Evolutionary conservation across 495 filamentous ascomycete species (phyloP).

Genomic region (Wilcoxina mikolae): DNA sequence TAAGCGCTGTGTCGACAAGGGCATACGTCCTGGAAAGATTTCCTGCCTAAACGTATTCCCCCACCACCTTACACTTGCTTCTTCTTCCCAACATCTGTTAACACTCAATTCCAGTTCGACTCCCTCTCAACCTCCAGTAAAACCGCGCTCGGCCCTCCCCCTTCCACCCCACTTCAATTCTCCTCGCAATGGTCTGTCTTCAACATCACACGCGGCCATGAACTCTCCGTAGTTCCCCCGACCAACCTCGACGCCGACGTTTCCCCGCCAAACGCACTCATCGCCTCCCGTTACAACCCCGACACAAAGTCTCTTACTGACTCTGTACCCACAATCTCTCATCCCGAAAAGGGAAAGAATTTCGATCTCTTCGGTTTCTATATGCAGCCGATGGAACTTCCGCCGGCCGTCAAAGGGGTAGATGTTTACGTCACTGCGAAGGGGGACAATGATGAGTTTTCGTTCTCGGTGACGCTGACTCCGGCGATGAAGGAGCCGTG

Average conservation of each 20-base stretch:
- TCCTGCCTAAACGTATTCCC: conserved; percentile 19
- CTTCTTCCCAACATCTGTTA: not conserved
- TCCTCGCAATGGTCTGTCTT: conserved; percentile 9
- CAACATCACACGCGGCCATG: conserved; percentile 17
- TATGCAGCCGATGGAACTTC: conserved; percentile 28
- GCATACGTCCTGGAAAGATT: conserved; percentile 12
- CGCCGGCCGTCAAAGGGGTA: conserved; percentile 11
- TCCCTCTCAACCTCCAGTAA: conserved; percentile 8
- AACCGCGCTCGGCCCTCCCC: conserved; percentile 1
- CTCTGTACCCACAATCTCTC: not conserved
- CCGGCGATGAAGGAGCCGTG: conserved; percentile 11
- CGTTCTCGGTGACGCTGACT: conserved; percentile 15
- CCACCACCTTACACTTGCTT: not conserved
- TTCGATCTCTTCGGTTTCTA: conserved; percentile 25
- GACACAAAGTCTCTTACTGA: not conserved
- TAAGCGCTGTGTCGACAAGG: conserved; percentile 13
- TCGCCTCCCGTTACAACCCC: conserved; percentile 24
- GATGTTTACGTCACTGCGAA: conserved; percentile 19
- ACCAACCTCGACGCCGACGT: conserved; percentile 23
- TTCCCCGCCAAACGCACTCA: conserved; percentile 28
- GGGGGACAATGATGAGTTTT: not conserved
- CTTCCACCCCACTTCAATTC: conserved; percentile 7
- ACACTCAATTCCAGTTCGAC: conserved; percentile 13
- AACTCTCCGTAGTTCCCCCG: conserved; percentile 10
- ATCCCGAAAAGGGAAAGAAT: conserved; percentile 1